Conservation (phyloP, 1,284 basidiomycete species). For the Ganoderma resinaceum region DNA sequence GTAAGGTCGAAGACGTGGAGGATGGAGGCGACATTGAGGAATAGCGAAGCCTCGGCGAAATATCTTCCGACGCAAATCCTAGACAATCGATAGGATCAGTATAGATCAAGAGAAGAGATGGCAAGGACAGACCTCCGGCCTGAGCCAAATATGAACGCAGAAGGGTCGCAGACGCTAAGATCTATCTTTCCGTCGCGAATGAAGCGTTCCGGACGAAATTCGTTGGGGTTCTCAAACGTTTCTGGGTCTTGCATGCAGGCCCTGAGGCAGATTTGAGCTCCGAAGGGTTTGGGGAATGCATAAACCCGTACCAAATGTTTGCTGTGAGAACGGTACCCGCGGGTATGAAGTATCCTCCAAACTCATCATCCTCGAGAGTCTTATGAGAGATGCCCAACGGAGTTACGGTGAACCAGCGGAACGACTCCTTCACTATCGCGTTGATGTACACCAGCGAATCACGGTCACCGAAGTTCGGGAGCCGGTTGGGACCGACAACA, state of each 20-base stretch:
- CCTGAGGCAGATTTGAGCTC: constrained; percentile 1
- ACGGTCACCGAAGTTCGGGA: constrained; percentile 29
- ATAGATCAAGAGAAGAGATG: neutral
- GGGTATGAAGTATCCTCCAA: constrained; percentile 35
- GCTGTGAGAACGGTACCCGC: constrained; percentile 26
- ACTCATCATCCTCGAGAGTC: constrained; percentile 24
- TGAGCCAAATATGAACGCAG: neutral
- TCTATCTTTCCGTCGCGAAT: neutral
- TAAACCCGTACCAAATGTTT: constrained; percentile 23
- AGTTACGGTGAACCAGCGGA: constrained; percentile 31
- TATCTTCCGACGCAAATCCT: constrained; percentile 6
- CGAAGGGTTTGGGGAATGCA: constrained; percentile 4
- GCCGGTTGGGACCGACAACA: constrained; percentile 33
- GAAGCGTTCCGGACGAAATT: constrained; percentile 30
- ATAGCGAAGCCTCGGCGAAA: constrained; percentile 26
- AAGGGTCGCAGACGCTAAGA: neutral
- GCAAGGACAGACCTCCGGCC: neutral
- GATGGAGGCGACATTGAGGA: constrained; percentile 26
- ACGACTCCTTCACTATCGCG: constrained; percentile 31
- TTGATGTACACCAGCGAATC: constrained; percentile 30
- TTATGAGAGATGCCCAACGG: constrained; percentile 21
- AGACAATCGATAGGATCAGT: neutral
- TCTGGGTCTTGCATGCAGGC: constrained; percentile 29
- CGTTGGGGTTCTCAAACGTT: constrained; percentile 26
- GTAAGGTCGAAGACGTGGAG: constrained; percentile 28